phyloP scores from a whole-genome alignment of 2,329 filamentous ascomycete species.

The Penicillium concentricum region DNA sequence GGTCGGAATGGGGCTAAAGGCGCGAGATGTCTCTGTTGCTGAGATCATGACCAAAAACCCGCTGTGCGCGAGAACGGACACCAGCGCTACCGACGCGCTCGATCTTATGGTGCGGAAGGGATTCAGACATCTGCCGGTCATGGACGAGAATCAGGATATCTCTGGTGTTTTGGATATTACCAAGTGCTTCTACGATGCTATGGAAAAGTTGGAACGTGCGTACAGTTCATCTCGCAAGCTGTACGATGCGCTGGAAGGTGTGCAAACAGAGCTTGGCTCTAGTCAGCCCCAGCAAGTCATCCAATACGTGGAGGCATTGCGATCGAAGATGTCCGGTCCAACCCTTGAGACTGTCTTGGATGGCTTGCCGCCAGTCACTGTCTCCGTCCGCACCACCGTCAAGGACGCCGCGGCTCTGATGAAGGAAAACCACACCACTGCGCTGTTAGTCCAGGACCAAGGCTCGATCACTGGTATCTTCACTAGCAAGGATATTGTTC shows the following conservation, averaged over 20 bases:
- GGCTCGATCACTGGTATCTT: conserved; percentile 98
- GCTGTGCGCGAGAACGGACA: conserved; percentile 93
- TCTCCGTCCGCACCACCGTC: conserved; percentile 92
- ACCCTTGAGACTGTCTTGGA: conserved; percentile 93
- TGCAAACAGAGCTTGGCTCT: conserved; percentile 92
- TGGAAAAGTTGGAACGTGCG: conserved; percentile 98
- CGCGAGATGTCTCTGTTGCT: conserved; percentile 84
- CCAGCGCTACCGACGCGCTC: conserved; percentile 93
- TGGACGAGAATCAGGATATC: conserved; percentile 99
- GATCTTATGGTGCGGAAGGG: conserved; percentile 98
- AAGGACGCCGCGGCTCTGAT: conserved; percentile 93
- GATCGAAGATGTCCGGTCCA: conserved; percentile 95
- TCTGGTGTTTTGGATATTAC: conserved; percentile 97
- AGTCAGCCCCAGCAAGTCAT: conserved; percentile 98
- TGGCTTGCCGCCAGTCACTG: conserved; percentile 86
- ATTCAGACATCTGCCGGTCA: conserved; percentile 94
- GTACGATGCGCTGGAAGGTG: conserved; percentile 95
- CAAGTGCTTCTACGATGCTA: conserved; percentile 99
- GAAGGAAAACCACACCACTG: conserved; percentile 99
- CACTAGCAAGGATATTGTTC: conserved; percentile 97
- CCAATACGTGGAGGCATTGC: conserved; percentile 94
- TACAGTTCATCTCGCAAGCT: conserved; percentile 98
- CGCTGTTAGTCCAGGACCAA: conserved; percentile 92
- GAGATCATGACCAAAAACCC: conserved; percentile 99
- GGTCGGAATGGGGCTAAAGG: conserved; percentile 85